Evolutionary conservation across 2,329 filamentous ascomycete species (phyloP).

Genomic region (Fusarium cicatricum): DNA sequence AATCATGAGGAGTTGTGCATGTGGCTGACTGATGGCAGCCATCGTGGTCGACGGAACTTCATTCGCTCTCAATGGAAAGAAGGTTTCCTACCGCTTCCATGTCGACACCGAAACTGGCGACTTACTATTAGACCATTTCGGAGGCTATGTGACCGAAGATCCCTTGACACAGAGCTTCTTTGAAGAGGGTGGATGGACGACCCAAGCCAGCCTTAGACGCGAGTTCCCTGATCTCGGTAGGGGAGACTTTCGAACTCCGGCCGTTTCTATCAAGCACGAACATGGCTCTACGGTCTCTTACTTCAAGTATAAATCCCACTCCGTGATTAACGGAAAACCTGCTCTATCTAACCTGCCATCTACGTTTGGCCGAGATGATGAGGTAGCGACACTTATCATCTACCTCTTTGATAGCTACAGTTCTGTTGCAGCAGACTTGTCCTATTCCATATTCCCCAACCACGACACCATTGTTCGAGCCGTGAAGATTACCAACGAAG

Average conservation of each 20-base stretch:
- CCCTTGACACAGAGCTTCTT: constrained; percentile 50
- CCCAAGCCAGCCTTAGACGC: constrained; percentile 59
- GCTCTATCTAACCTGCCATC: constrained; percentile 63
- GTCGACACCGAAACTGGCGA: constrained; percentile 65
- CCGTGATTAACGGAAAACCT: constrained; percentile 65
- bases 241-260: constrained; percentile 69
- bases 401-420: constrained; percentile 67
- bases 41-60: constrained; percentile 62
- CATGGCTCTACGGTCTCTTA: constrained; percentile 66
- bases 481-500: constrained; percentile 68
- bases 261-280: constrained; percentile 66
- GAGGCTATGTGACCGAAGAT: constrained; percentile 62
- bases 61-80: constrained; percentile 64
- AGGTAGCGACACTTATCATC: constrained; percentile 67
- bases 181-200: constrained; percentile 61
- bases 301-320: constrained; percentile 65
- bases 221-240: constrained; percentile 72
- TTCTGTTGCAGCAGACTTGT: constrained; percentile 64
- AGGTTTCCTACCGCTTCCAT: constrained; percentile 70
- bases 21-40: constrained; percentile 46
- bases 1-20: background rate
- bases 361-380: constrained; percentile 63
- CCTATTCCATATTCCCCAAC: constrained; percentile 69
- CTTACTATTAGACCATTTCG: constrained; percentile 68
- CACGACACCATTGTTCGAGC: constrained; percentile 69